Evolutionary conservation across 495 filamentous ascomycete species (phyloP).

Genomic region (Hypomontagnella submonticulosa): DNA sequence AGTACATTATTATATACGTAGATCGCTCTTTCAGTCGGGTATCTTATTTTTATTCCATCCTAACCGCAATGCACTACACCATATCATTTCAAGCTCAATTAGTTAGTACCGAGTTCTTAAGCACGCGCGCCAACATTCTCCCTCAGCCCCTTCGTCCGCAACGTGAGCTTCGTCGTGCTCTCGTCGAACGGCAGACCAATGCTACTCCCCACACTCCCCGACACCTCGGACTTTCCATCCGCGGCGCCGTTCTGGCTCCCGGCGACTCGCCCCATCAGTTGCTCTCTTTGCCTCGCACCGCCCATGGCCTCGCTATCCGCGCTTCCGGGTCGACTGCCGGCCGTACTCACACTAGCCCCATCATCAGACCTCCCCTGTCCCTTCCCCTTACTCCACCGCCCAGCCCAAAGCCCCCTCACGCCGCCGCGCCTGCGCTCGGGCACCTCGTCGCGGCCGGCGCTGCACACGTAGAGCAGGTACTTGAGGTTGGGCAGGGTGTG

Average conservation of each 20-base stretch:
- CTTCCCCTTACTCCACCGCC: conserved; percentile 44
- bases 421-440: conserved; percentile 82
- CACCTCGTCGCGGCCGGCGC: conserved; percentile 78
- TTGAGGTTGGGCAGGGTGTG: conserved; percentile 94
- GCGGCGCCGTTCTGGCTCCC: conserved; percentile 3
- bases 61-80: neutral
- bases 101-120: conserved; percentile 15
- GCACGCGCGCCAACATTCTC: conserved; percentile 55
- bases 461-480: conserved; percentile 88
- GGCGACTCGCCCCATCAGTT: conserved; percentile 50
- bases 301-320: conserved; percentile 54
- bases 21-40: neutral
- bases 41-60: neutral
- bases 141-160: conserved; percentile 60
- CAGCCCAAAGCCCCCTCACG: conserved; percentile 70
- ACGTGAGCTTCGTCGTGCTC: conserved; percentile 49
- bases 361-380: conserved; percentile 42
- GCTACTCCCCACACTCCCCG: conserved; percentile 3
- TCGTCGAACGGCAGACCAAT: conserved; percentile 55
- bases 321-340: conserved; percentile 60
- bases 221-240: neutral
- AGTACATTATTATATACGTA: too few relatives aligned
- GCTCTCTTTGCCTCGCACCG: conserved; percentile 49
- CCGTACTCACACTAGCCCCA: conserved; percentile 51
- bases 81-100: neutral